Evolutionary conservation across 345 rosid genomes (phyloP).

Genomic region (Dipteronia sinensis): DNA sequence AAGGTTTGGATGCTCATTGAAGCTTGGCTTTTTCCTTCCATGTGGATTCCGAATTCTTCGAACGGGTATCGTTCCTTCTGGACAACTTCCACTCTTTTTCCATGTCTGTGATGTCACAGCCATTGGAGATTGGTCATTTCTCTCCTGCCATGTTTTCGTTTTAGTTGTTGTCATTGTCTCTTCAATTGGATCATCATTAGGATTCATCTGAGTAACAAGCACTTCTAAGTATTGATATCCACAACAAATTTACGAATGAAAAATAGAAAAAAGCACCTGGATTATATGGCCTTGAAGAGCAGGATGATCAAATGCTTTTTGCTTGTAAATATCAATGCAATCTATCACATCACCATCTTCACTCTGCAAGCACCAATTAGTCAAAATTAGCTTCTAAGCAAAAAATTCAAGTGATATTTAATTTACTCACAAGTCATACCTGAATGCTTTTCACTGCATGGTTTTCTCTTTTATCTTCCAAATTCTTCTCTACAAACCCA

Average conservation of each 20-base stretch:
- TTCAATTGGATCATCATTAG: slow-evolving; percentile 29
- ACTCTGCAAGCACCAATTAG: slow-evolving; percentile 32
- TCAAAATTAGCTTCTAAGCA: background rate
- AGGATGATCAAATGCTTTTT: slow-evolving; percentile 55
- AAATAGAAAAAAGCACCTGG: slow-evolving; percentile 35
- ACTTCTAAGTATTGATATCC: background rate
- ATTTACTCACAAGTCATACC: slow-evolving; percentile 35
- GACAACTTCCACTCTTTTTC: slow-evolving; percentile 54
- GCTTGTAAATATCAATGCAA: slow-evolving; percentile 52
- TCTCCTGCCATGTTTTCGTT: background rate
- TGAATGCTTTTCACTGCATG: slow-evolving; percentile 39
- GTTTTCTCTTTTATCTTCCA: background rate
- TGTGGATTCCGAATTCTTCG: slow-evolving; percentile 26
- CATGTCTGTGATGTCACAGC: slow-evolving; percentile 37
- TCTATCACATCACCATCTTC: slow-evolving; percentile 57
- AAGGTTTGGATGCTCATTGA: slow-evolving; percentile 24
- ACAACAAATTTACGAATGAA: no score
- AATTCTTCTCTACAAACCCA: background rate
- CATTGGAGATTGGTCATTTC: slow-evolving; percentile 7
- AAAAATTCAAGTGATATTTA: background rate
- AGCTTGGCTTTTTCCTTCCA: slow-evolving; percentile 27
- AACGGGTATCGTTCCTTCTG: slow-evolving; percentile 49
- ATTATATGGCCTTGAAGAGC: slow-evolving; percentile 45
- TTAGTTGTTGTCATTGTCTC: background rate
- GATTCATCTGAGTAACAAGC: slow-evolving; percentile 36